Conservation (phyloP, 2,329 filamentous ascomycete species). For the Trichoderma gracile region DNA sequence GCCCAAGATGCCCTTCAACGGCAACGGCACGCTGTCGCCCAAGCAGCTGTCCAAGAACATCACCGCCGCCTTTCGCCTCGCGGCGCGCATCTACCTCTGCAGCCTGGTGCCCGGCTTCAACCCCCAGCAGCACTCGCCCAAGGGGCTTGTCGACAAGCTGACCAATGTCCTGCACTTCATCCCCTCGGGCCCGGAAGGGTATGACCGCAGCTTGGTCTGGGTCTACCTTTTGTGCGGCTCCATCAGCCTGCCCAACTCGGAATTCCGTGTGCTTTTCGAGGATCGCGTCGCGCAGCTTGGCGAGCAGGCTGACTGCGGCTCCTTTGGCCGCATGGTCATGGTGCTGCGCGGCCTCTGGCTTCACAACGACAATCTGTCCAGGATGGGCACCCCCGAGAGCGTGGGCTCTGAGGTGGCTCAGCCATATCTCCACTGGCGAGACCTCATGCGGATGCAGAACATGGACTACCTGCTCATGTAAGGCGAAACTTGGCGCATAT, state of each 20-base stretch:
- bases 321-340: slow-evolving; percentile 78
- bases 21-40: slow-evolving; percentile 74
- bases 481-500: slow-evolving; percentile 30
- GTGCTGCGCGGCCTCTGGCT: slow-evolving; percentile 84
- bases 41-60: slow-evolving; percentile 86
- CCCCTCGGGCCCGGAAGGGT: slow-evolving; percentile 76
- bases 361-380: slow-evolving; percentile 62
- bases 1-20: slow-evolving; percentile 62
- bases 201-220: slow-evolving; percentile 90
- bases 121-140: slow-evolving; percentile 70
- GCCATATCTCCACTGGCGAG: slow-evolving; percentile 87
- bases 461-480: slow-evolving; percentile 94
- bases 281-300: slow-evolving; percentile 74
- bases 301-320: slow-evolving; percentile 75
- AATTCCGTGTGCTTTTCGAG: slow-evolving; percentile 76
- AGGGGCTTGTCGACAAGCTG: slow-evolving; percentile 76
- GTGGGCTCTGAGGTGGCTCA: slow-evolving; percentile 43
- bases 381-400: slow-evolving; percentile 41
- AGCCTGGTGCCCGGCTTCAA: slow-evolving; percentile 88
- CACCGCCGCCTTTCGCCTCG: slow-evolving; percentile 85
- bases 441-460: slow-evolving; percentile 85
- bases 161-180: slow-evolving; percentile 77
- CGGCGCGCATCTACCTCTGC: slow-evolving; percentile 95
- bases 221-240: slow-evolving; percentile 86
- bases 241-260: slow-evolving; percentile 68